These are phyloP conservation scores for Ophiocordyceps camponoti-leonardi DNA, from an alignment of 2,329 filamentous ascomycete species.

Conservation along the genomic window DNA sequence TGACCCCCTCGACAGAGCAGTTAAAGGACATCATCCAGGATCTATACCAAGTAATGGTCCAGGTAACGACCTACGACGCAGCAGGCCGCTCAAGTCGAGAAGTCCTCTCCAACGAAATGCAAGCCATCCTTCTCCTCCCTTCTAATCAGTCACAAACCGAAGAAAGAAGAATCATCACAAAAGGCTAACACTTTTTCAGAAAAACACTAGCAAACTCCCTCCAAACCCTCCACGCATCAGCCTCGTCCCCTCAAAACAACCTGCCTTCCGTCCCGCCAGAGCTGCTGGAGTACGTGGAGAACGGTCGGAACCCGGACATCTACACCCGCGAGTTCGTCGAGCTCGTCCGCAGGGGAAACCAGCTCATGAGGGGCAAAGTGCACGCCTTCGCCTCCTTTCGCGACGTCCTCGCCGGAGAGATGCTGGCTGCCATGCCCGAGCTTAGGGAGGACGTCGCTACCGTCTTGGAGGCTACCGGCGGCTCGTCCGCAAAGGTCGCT, in stretches of 20 bases:
- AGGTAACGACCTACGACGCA: slow-evolving; percentile 42
- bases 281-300: slow-evolving; percentile 51
- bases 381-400: slow-evolving; percentile 42
- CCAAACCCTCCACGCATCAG: slow-evolving; percentile 20
- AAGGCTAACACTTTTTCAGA: too few relatives aligned
- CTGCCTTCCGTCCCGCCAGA: slow-evolving; percentile 42
- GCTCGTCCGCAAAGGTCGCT: slow-evolving; percentile 1
- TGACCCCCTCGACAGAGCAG: slow-evolving; percentile 22
- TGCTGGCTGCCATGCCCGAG: slow-evolving; percentile 41
- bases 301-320: slow-evolving; percentile 56
- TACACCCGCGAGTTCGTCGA: slow-evolving; percentile 61
- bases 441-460: slow-evolving; percentile 31
- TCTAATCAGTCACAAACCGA: too few relatives aligned
- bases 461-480: slow-evolving; percentile 30
- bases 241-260: slow-evolving; percentile 16
- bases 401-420: slow-evolving; percentile 43
- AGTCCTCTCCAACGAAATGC: slow-evolving; percentile 37
- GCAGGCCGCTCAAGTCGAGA: slow-evolving; percentile 32
- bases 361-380: slow-evolving; percentile 48
- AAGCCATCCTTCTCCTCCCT: neutral
- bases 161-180: too few relatives aligned
- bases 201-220: slow-evolving; percentile 22
- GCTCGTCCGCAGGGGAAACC: slow-evolving; percentile 47
- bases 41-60: slow-evolving; percentile 46
- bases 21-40: slow-evolving; percentile 46